These are phyloP conservation scores for Jacaranda mimosifolia DNA, from an alignment of 257 asterid species.

Conservation along the genomic window DNA sequence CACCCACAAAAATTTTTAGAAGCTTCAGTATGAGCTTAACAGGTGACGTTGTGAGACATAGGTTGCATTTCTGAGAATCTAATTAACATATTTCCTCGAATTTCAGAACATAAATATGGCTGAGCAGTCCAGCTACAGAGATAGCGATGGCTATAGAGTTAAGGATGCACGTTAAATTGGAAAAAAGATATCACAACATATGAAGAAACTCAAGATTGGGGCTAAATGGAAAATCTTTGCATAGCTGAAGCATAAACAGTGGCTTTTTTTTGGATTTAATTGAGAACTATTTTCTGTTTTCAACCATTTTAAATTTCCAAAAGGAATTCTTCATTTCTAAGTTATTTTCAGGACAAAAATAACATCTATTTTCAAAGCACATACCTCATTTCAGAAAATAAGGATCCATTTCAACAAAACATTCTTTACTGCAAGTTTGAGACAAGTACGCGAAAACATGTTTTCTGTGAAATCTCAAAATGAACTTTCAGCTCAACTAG, in stretches of 20 bases:
- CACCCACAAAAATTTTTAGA: slow-evolving; percentile 8
- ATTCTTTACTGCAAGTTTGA: not conserved
- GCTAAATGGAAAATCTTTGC: not conserved
- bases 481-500: not conserved
- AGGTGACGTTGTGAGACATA: slow-evolving; percentile 1
- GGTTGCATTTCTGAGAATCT: not conserved
- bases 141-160: not conserved
- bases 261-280: not conserved
- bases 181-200: slow-evolving; percentile 1
- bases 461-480: not conserved
- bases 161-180: not conserved
- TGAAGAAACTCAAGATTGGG: not conserved
- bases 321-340: not conserved
- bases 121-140: not conserved
- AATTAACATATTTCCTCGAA: not conserved
- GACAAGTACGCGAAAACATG: not conserved
- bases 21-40: slow-evolving; percentile 7
- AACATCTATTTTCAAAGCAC: not conserved
- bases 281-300: not conserved
- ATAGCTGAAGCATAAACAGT: not conserved
- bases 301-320: not conserved
- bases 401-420: not conserved
- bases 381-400: not conserved
- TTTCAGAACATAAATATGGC: not conserved
- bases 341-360: not conserved